Conservation (phyloP, 202 grass and related monocot genomes). For the Schoenoplectus tabernaemontani region DNA sequence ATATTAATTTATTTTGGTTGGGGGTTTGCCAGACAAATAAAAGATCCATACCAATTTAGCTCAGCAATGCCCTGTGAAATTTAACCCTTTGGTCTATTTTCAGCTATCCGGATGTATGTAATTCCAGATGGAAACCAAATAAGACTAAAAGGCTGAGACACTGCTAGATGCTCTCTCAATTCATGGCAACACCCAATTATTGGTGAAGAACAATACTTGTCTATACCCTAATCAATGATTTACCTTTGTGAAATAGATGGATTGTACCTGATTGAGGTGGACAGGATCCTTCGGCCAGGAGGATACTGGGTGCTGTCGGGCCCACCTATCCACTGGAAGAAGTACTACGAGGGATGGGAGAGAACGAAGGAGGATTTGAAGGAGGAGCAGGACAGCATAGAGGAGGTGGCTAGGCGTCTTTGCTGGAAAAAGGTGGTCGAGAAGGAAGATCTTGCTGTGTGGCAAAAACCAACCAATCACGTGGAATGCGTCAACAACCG, state of each 20-base stretch:
- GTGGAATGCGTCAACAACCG: slow-evolving; percentile 52
- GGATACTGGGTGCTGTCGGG: slow-evolving; percentile 90
- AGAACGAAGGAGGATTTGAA: slow-evolving; percentile 71
- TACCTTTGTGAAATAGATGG: slow-evolving; percentile 42
- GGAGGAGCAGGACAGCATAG: slow-evolving; percentile 74
- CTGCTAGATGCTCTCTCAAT: background rate
- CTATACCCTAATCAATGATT: background rate
- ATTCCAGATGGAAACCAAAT: background rate
- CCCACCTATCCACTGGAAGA: slow-evolving; percentile 90
- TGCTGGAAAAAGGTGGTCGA: slow-evolving; percentile 88
- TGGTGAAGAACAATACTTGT: background rate
- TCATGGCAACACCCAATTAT: background rate
- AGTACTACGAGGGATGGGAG: slow-evolving; percentile 59
- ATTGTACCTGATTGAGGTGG: slow-evolving; percentile 72
- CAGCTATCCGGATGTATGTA: background rate
- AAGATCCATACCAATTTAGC: background rate
- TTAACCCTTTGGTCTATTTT: background rate
- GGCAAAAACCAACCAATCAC: slow-evolving; percentile 92
- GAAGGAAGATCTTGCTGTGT: slow-evolving; percentile 69
- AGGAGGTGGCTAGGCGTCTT: slow-evolving; percentile 60
- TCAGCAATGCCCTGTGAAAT: background rate
- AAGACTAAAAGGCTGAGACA: background rate
- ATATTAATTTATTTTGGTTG: background rate
- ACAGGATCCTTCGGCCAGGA: slow-evolving; percentile 82
- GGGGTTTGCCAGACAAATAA: background rate